Percentiles rank a stretch among this genome's conserved stretches.
phyloP scores from a whole-genome alignment of 2,329 filamentous ascomycete genomes.

The Colletotrichum phormii region DNA sequence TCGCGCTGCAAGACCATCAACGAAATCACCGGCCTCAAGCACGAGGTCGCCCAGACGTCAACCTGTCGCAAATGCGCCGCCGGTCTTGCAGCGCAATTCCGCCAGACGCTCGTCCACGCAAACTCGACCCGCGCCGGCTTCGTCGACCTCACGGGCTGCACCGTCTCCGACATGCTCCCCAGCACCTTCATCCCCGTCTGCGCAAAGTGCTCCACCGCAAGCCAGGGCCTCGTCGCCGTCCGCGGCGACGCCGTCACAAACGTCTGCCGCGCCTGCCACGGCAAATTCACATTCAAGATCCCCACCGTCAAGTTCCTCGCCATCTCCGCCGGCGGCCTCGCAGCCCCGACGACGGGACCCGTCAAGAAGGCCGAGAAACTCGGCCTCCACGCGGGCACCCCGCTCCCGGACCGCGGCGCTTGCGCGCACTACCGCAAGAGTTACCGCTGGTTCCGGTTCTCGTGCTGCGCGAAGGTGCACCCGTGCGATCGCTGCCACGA shows the following conservation, averaged over 20 bases:
- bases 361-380: slow-evolving; percentile 63
- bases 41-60: slow-evolving; percentile 61
- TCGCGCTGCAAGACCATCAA: slow-evolving; percentile 80
- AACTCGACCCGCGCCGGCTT: slow-evolving; percentile 83
- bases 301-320: slow-evolving; percentile 82
- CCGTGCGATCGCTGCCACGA: slow-evolving; percentile 83
- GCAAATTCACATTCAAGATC: slow-evolving; percentile 82
- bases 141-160: slow-evolving; percentile 80
- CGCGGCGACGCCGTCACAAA: slow-evolving; percentile 79
- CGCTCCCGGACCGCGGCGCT: slow-evolving; percentile 63
- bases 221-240: slow-evolving; percentile 77
- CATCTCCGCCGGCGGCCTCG: slow-evolving; percentile 67
- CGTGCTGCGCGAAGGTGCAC: slow-evolving; percentile 69
- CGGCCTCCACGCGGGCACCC: slow-evolving; percentile 67
- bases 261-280: slow-evolving; percentile 83
- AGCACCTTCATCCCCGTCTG: slow-evolving; percentile 86
- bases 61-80: slow-evolving; percentile 71
- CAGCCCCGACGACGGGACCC: slow-evolving; percentile 52
- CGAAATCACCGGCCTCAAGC: slow-evolving; percentile 75
- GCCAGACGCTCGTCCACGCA: slow-evolving; percentile 77
- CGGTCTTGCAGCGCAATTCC: slow-evolving; percentile 65
- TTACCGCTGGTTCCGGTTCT: slow-evolving; percentile 75
- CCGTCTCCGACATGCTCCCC: slow-evolving; percentile 79
- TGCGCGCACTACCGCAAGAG: slow-evolving; percentile 70
- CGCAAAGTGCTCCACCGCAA: slow-evolving; percentile 77